Conservation (phyloP, 352 stramenopile genomes). For the Plasmopara halstedii region DNA sequence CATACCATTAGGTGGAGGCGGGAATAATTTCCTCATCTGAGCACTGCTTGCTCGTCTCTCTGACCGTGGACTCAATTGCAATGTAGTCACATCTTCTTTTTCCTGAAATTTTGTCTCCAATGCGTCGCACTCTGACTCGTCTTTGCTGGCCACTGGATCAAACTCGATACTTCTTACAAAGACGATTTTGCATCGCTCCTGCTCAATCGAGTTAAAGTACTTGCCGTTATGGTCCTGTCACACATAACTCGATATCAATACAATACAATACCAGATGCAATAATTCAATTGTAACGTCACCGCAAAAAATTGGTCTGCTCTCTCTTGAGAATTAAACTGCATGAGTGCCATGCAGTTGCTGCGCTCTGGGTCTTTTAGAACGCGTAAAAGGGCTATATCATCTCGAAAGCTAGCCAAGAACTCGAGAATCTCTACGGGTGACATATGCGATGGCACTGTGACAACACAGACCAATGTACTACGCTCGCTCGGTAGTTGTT, state of each 20-base stretch:
- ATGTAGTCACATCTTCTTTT: conserved; percentile 1
- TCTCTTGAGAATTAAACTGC: conserved; percentile 71
- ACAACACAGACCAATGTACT: conserved; percentile 78
- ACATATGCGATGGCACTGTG: conserved; percentile 80
- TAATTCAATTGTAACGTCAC: conserved; percentile 8
- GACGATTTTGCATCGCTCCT: conserved; percentile 84
- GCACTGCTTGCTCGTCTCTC: conserved; percentile 20
- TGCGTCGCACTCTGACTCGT: conserved; percentile 10
- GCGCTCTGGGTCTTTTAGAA: conserved; percentile 73
- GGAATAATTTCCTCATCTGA: conserved; percentile 41
- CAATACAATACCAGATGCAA: neutral
- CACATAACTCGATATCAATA: conserved; percentile 1
- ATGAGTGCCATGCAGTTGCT: conserved; percentile 83
- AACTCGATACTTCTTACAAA: conserved; percentile 88
- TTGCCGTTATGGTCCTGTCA: conserved; percentile 78
- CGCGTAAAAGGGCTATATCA: conserved; percentile 69
- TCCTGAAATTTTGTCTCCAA: conserved; percentile 21
- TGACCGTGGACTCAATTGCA: conserved; percentile 7
- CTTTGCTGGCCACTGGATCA: conserved; percentile 31
- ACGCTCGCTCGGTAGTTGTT: conserved; percentile 52
- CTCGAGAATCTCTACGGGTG: conserved; percentile 76
- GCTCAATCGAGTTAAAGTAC: conserved; percentile 90
- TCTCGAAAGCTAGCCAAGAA: conserved; percentile 69
- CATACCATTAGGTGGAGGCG: conserved; percentile 57
- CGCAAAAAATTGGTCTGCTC: conserved; percentile 76